Base-by-base conservation (phyloP, 2,329 filamentous ascomycete species). In the Chrysoporthe puriensis region DNA sequence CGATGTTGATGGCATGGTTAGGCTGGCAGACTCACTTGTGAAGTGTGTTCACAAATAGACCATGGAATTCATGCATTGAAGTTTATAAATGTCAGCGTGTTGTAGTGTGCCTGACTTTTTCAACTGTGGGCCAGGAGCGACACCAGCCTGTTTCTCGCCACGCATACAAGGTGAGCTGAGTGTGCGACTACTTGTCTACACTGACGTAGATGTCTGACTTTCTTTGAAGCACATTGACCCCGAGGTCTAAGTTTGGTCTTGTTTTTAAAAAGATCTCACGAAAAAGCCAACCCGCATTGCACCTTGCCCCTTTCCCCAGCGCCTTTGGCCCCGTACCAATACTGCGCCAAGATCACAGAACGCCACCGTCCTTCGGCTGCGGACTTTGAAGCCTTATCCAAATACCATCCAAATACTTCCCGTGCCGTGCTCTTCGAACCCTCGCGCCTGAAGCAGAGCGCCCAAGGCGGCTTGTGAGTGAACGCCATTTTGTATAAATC, bases 211-310 rank as follows among this genome's bases (percentile, higher is more conserved):
- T 34, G n/a, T 42, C 56, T 58, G 54, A 26, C 13, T 16, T 44
- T 42, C 11, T 60, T 32, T 2, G 14, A 44, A 16, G 21, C 44
- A 26, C 59, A 44, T 44, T 62, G 68, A 68, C 68, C 68, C 48
- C 50, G 62, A 70, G 68, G 62, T 66, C 68, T 65, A 63, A 26
- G 9, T 56, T 59, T 56, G 34, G n/a, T 60, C 40, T 60, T 40
- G 5, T 4, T 42, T 42, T 14, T 9, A 44, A 32, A 54, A 67
- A 61, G n/a, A 36, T 64, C 40, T 62, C 34, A 34, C 43, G 8
- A 40, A 57, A 34, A 64, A 52, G 40, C 13, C 16, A 63, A 63
- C 48, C 48, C 48, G 18, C 32, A 14, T 16, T 34, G 50, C 50
- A 34, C 50, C 50, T 32, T 34, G 50, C 32, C 50, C 34, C 32